Percentiles rank a stretch among this genome's conserved stretches.
phyloP scores from a whole-genome alignment of 495 filamentous ascomycete genomes.

The Sordaria brevicollis region DNA sequence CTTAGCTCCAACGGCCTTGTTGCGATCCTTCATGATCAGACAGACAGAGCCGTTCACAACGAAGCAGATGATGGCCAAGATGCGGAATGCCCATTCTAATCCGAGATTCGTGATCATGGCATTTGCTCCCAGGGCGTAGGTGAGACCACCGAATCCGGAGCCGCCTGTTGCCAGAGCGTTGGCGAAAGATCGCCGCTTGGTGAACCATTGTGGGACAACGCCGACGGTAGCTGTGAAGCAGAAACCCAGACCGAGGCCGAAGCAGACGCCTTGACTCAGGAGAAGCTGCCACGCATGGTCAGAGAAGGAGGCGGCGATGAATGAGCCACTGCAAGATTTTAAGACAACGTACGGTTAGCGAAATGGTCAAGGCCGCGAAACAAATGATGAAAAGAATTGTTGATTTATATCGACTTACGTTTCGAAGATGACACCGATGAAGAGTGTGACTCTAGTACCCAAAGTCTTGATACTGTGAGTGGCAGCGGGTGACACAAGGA shows the following conservation, averaged over 20 bases:
- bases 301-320: slow-evolving; percentile 60
- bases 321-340: slow-evolving; percentile 34
- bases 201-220: slow-evolving; percentile 74
- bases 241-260: slow-evolving; percentile 69
- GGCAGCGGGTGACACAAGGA: slow-evolving; percentile 55
- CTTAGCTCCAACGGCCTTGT: slow-evolving; percentile 52
- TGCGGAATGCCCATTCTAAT: slow-evolving; percentile 56
- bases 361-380: background rate
- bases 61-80: slow-evolving; percentile 52
- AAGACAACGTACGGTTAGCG: background rate
- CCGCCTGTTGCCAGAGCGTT: slow-evolving; percentile 64
- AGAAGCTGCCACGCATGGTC: slow-evolving; percentile 62
- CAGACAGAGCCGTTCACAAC: slow-evolving; percentile 48
- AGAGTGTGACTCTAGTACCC: slow-evolving; percentile 47
- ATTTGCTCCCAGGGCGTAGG: slow-evolving; percentile 46
- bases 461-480: slow-evolving; percentile 46
- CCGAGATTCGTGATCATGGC: slow-evolving; percentile 51
- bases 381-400: background rate
- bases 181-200: slow-evolving; percentile 54
- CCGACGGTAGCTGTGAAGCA: slow-evolving; percentile 62
- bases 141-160: slow-evolving; percentile 65
- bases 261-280: slow-evolving; percentile 65
- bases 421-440: slow-evolving; percentile 50
- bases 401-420: slow-evolving; percentile 24
- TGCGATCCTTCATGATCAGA: slow-evolving; percentile 55